A percentile compares a stretch with the other conserved stretches of the same genome.
phyloP scores from a whole-genome alignment of 2,329 filamentous ascomycete genomes.

The Alternaria novae-zelandiae region DNA sequence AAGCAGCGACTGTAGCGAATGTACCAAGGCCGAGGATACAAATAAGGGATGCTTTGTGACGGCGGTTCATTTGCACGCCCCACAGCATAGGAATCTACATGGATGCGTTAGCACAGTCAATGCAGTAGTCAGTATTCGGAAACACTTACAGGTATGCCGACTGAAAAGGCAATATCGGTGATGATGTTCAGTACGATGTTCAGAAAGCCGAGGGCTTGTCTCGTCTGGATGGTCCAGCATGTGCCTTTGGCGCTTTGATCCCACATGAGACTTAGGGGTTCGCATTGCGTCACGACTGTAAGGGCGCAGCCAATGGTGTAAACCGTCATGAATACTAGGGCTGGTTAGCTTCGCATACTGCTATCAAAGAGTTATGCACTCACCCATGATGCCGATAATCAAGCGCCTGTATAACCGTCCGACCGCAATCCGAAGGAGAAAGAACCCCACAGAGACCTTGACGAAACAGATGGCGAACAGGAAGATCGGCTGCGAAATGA shows the following conservation, averaged over 20 bases:
- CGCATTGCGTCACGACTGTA: conserved; percentile 59
- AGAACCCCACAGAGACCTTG: conserved; percentile 58
- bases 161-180: conserved; percentile 53
- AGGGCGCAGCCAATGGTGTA: conserved; percentile 56
- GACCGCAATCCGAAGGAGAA: conserved; percentile 55
- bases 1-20: conserved; percentile 54
- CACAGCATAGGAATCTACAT: conserved; percentile 38
- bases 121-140: neutral
- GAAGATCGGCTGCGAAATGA: conserved; percentile 57
- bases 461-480: conserved; percentile 55
- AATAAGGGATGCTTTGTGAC: conserved; percentile 51
- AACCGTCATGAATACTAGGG: conserved; percentile 50
- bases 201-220: conserved; percentile 52
- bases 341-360: neutral
- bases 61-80: conserved; percentile 47
- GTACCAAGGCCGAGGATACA: conserved; percentile 53
- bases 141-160: conserved; percentile 43
- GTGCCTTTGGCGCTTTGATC: conserved; percentile 48
- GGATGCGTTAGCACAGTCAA: neutral
- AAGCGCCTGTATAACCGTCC: conserved; percentile 50
- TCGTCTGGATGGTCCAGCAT: conserved; percentile 53
- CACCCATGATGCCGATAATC: conserved; percentile 55
- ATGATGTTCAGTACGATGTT: conserved; percentile 53
- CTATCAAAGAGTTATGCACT: conserved; percentile 13
- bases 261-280: conserved; percentile 56